phyloP scores from a whole-genome alignment of 2,329 filamentous ascomycete species.

The Trichoderma simmonsii region DNA sequence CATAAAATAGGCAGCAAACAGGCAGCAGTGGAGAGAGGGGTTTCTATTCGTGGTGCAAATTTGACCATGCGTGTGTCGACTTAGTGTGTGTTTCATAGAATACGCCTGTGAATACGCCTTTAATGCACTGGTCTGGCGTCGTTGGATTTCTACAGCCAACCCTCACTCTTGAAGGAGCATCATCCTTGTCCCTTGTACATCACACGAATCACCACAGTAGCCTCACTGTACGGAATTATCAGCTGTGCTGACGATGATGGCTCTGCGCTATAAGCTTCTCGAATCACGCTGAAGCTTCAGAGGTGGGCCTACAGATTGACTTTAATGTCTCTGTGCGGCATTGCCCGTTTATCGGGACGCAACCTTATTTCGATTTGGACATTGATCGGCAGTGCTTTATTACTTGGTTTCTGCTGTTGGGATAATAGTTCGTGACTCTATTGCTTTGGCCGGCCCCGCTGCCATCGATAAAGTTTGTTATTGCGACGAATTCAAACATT shows the following conservation, averaged over 20 bases:
- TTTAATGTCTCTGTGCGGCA: background rate
- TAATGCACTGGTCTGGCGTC: background rate
- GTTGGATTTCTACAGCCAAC: background rate
- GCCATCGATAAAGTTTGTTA: background rate
- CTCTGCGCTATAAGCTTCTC: background rate
- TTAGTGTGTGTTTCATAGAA: background rate
- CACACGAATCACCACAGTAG: background rate
- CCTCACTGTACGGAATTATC: background rate
- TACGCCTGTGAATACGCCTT: background rate
- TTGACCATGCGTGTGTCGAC: background rate
- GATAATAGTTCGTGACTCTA: background rate
- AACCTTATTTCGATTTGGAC: background rate
- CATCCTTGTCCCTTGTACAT: background rate
- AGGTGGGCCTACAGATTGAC: background rate
- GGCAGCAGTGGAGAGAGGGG: background rate
- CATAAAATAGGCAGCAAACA: background rate
- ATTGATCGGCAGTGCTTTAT: background rate
- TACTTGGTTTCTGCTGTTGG: background rate
- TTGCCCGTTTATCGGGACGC: background rate
- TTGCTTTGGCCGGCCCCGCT: background rate
- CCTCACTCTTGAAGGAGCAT: background rate
- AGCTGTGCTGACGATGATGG: background rate
- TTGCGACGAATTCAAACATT: background rate
- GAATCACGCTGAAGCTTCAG: background rate
- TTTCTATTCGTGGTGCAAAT: background rate